Base-by-base conservation (phyloP, 495 filamentous ascomycete genomes). In the Delitschia confertaspora region DNA sequence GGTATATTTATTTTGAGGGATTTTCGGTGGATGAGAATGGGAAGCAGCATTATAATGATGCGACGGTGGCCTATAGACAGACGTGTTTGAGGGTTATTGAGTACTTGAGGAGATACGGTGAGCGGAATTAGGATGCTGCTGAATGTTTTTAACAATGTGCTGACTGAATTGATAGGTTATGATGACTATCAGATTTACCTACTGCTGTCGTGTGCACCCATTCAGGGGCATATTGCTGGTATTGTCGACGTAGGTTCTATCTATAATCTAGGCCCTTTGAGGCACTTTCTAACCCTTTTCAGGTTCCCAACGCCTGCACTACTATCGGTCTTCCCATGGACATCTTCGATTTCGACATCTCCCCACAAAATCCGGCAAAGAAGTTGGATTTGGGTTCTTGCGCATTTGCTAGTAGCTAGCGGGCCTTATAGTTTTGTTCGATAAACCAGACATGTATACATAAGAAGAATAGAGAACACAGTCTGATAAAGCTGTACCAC, bases 291-390 rank as follows among this genome's bases (percentile, higher is more conserved):
- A 16, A 49, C 17, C 13, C 21, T 10, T 42, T 4, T 14, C 35
- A 65, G 56, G 64, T 68, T 41, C 78, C 75, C 1, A 80, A 81
- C 60, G 85, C 88, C 0, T 95, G 88, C 60, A 93, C 87, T 20
- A 94, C 88, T 3, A 65, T 95, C 41, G 85, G 87, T 0, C 62
- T 96, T 27, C 88, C 88, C 9, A 87, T 93, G 70, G 88, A 96
- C 68, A 95, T 96, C 38, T 95, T 95, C 54, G 86, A 91, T 58
- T 93, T 96, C 60, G 88, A 95, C 61, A 88, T 95, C 48, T 74
- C 78, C 39, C 85, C 88, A 0, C 68, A 72, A 24, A 74, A 74
- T 2, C 69, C 71, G 9, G 75, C 69, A 18, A 69, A 77, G 59
- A 74, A 72, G 65, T 55, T 69, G 48, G 83, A 93, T 56, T 80